Evolutionary conservation across 768 basidiomycete genomes (phyloP), one percentile per base, ranked within the genome.

Genomic region (Crassisporium funariophilum): DNA sequence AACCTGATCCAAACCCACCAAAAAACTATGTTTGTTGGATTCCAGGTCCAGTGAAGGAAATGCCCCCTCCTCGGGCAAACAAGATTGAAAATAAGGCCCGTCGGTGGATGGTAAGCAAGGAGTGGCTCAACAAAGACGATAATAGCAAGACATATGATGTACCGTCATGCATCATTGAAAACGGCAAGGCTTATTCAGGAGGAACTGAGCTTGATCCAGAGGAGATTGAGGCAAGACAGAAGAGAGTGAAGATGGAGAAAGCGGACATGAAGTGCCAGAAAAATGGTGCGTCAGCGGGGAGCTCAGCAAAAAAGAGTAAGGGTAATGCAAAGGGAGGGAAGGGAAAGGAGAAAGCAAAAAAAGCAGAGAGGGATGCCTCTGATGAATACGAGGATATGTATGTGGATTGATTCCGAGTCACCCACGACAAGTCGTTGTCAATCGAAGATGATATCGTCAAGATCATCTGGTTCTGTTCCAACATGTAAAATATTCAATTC

Each of bases 81-180:
- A 47, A 40, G 9, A 5, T 57, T 15, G 46, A 47, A 5, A 44
- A 41, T 13, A 11, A 40, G 13, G 57, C 46, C 13, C 47, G 44
- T 5, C 36, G 47, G 8, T 64, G 60, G 60, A 64, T 62, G 62
- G 41, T 64, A n/a, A 27, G 48, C 20, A 15, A 29, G 1, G 54
- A 46, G 5, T 62, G 56, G 56, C 50, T 60, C 9, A 33, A 17
- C 1, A 35, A 52, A 13, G 37, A 35, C 4, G 45, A 46, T 4
- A 52, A 63, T n/a, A n/a, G n/a, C 36, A 16, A 29, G 16, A 23
- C 35, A 12, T 58, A 29, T 15, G 52, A 58, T 37, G 16, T 29
- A 6, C 27, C 27, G 13, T 29, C 27, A 13, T 7, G 27, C 8
- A 29, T 29, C 13, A 7, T 13, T 29, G 7, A 7, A 29, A 29